Evolutionary conservation across 2,329 filamentous ascomycete species (phyloP).

Genomic region (Alternaria sp.): DNA sequence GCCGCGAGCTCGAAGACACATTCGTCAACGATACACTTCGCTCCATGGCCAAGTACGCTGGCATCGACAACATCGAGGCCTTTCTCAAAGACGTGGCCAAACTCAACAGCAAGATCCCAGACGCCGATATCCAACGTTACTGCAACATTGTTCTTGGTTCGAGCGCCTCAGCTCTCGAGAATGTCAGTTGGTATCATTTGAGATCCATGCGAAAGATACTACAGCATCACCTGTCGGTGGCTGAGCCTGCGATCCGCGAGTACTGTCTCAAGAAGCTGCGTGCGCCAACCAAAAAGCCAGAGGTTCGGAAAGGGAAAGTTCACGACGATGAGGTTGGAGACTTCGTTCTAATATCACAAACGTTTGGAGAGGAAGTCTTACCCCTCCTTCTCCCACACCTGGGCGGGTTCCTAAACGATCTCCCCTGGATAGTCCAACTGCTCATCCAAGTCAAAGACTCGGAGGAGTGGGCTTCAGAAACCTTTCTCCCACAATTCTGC

Average conservation of each 20-base stretch:
- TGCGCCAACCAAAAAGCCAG: not conserved
- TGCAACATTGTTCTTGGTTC: not conserved
- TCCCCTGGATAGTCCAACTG: not conserved
- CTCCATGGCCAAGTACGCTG: not conserved
- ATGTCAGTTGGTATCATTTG: not conserved
- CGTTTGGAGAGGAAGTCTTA: not conserved
- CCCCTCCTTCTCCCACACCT: not conserved
- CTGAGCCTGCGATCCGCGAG: not conserved
- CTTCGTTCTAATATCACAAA: not conserved
- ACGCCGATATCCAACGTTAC: not conserved
- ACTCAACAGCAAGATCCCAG: not conserved
- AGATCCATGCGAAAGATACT: not conserved
- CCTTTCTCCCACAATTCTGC: not conserved
- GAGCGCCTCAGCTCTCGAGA: fast-evolving
- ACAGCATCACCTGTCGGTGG: not conserved
- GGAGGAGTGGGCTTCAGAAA: not conserved
- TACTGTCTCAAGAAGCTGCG: not conserved
- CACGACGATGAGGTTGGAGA: not conserved
- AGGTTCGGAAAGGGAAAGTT: not conserved
- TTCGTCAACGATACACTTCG: not conserved
- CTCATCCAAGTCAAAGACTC: not conserved
- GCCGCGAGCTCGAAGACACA: fast-evolving
- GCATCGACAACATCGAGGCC: fast-evolving
- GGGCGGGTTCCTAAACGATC: not conserved
- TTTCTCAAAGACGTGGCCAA: not conserved